Percentiles rank a stretch among this genome's conserved stretches.
Conservation (phyloP, 331 rosid genomes). For the Erythrophleum ivorense region DNA sequence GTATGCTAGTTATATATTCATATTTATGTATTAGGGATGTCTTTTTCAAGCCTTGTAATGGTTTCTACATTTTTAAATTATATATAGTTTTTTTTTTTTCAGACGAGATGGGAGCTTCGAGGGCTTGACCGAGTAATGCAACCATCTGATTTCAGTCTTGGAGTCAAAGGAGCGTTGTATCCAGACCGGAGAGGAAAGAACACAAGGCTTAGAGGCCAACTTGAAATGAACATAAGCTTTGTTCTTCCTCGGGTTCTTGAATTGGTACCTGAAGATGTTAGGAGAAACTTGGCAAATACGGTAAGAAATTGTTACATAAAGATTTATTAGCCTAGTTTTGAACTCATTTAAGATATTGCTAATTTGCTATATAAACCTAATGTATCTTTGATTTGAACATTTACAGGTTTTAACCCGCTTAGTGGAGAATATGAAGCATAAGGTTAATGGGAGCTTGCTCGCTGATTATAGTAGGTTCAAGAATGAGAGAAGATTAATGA, state of each 20-base stretch:
- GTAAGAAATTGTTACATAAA: constrained; percentile 32
- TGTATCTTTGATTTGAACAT: constrained; percentile 18
- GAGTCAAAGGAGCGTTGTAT: constrained; percentile 39
- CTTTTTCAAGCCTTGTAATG: too few relatives aligned
- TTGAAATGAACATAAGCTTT: constrained; percentile 44
- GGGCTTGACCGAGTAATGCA: constrained; percentile 24
- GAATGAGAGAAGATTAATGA: too few relatives aligned
- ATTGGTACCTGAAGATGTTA: constrained; percentile 43
- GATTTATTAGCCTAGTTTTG: constrained; percentile 7
- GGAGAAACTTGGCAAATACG: constrained; percentile 31
- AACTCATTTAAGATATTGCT: background rate
- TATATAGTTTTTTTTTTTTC: background rate
- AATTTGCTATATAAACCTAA: constrained; percentile 1
- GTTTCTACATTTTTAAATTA: background rate
- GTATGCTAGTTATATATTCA: background rate
- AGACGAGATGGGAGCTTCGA: constrained; percentile 50
- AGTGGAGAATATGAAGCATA: constrained; percentile 41
- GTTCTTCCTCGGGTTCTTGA: constrained; percentile 34
- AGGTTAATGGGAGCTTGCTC: constrained; percentile 37
- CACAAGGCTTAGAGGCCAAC: constrained; percentile 44
- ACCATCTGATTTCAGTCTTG: constrained; percentile 14
- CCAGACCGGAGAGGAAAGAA: constrained; percentile 47
- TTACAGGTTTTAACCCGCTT: constrained; percentile 39
- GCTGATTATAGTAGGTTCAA: constrained; percentile 53
- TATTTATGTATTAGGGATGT: too few relatives aligned